Conservation (phyloP, 139 green algal genomes). For the Desmodesmus armatus region DNA sequence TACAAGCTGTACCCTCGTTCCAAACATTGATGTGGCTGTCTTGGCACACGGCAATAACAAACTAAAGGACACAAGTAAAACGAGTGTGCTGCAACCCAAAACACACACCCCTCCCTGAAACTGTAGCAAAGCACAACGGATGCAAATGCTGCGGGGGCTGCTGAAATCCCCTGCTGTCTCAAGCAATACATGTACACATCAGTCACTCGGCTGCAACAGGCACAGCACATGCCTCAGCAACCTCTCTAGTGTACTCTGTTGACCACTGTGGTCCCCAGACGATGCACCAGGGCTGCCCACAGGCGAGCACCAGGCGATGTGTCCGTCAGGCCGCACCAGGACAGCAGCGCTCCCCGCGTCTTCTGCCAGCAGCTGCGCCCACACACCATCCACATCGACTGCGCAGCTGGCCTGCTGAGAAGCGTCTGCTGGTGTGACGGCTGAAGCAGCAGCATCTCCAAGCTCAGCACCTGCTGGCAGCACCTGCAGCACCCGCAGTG, state of each 20-base stretch:
- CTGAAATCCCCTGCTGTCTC: background rate
- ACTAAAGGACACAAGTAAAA: too few species aligned
- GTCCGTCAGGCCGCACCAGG: slow-evolving; percentile 86
- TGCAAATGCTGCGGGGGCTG: background rate
- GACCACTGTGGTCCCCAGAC: background rate
- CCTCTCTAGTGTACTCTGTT: background rate
- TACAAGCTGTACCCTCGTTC: too few species aligned
- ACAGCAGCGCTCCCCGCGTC: slow-evolving; percentile 46
- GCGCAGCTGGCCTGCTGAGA: background rate
- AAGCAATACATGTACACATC: too few species aligned
- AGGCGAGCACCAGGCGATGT: slow-evolving; percentile 75
- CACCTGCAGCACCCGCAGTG: slow-evolving; percentile 36
- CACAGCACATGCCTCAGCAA: background rate
- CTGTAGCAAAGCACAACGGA: too few species aligned
- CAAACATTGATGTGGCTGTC: too few species aligned
- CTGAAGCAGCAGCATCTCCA: slow-evolving; percentile 5
- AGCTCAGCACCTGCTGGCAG: background rate
- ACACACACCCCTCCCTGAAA: too few species aligned
- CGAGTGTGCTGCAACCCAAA: too few species aligned
- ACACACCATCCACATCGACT: slow-evolving; percentile 27
- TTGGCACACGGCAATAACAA: too few species aligned
- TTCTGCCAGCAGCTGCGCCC: slow-evolving; percentile 26
- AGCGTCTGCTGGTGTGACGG: background rate
- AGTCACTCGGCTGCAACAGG: background rate
- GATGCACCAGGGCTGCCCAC: background rate